Evolutionary conservation across 225 moss, liverwort and hornwort species (phyloP).

Genomic region (Sphagnum contortum): DNA sequence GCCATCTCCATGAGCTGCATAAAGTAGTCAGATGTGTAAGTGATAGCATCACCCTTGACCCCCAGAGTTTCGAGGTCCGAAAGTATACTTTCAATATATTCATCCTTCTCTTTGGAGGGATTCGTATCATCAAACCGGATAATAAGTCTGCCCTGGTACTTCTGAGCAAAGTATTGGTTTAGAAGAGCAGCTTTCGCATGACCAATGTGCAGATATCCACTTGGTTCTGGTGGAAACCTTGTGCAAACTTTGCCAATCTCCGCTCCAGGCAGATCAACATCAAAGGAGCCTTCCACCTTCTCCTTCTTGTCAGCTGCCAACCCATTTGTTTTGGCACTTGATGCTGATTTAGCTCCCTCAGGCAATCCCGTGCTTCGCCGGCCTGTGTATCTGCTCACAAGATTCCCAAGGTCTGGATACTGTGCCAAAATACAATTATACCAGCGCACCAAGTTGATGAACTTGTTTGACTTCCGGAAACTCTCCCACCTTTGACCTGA

Average conservation of each 20-base stretch:
- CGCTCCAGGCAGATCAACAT: conserved; percentile 75
- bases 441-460: conserved; percentile 63
- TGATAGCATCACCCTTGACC: conserved; percentile 60
- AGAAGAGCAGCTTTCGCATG: conserved; percentile 91
- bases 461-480: conserved; percentile 55
- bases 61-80: conserved; percentile 73
- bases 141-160: conserved; percentile 77
- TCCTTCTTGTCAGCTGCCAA: conserved; percentile 31
- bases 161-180: conserved; percentile 82
- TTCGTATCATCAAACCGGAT: conserved; percentile 90
- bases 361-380: conserved; percentile 26
- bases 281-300: conserved; percentile 51
- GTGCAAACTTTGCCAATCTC: conserved; percentile 88
- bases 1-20: conserved; percentile 72
- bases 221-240: conserved; percentile 90
- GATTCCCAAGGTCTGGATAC: conserved; percentile 49
- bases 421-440: conserved; percentile 56
- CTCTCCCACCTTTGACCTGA: conserved; percentile 74
- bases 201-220: conserved; percentile 89
- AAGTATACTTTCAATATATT: conserved; percentile 77
- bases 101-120: conserved; percentile 86
- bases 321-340: conserved; percentile 4
- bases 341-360: conserved; percentile 11
- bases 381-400: conserved; percentile 14
- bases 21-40: conserved; percentile 98